Percentiles rank a stretch among this genome's conserved stretches.
phyloP scores from a whole-genome alignment of 257 asterid species.

The Primulina eburnea region DNA sequence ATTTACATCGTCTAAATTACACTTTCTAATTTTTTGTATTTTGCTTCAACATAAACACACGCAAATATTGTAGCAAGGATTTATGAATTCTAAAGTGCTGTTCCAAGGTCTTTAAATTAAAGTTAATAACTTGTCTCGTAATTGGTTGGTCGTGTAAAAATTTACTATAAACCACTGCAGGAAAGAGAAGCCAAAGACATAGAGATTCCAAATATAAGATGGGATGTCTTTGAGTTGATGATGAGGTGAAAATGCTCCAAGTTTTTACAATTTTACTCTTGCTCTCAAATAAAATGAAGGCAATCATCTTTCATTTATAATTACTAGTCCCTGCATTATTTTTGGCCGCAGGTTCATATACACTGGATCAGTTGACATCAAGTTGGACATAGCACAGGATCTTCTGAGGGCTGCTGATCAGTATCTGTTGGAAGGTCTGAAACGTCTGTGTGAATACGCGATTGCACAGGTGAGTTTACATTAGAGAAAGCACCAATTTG shows the following conservation, averaged over 20 bases:
- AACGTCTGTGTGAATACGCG: slow-evolving; percentile 85
- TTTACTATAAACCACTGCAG: slow-evolving; percentile 38
- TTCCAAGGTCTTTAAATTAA: background rate
- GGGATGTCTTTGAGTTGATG: slow-evolving; percentile 98
- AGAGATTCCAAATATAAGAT: slow-evolving; percentile 90
- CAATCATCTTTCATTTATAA: background rate
- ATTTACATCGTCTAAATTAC: background rate
- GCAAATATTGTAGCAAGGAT: background rate
- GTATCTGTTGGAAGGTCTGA: slow-evolving; percentile 96
- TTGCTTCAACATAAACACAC: background rate
- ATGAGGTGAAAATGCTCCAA: slow-evolving; percentile 60
- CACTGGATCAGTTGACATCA: slow-evolving; percentile 87
- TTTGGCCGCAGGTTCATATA: slow-evolving; percentile 65
- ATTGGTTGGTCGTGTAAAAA: slow-evolving; percentile 15
- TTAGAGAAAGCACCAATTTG: background rate
- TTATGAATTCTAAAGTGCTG: background rate
- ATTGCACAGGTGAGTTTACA: slow-evolving; percentile 72
- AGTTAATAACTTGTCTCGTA: slow-evolving; percentile 8
- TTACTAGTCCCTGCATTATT: slow-evolving; percentile 11
- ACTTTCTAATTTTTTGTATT: background rate
- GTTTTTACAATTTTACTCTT: slow-evolving; percentile 1
- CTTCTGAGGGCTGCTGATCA: slow-evolving; percentile 96
- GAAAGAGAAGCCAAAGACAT: slow-evolving; percentile 97
- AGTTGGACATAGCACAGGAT: slow-evolving; percentile 82
- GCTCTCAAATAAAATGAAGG: background rate